Percentiles rank a stretch among this genome's conserved stretches.
Evolutionary conservation across 805 yeast genomes (phyloP).

Genomic region (Candida glaebosa): DNA sequence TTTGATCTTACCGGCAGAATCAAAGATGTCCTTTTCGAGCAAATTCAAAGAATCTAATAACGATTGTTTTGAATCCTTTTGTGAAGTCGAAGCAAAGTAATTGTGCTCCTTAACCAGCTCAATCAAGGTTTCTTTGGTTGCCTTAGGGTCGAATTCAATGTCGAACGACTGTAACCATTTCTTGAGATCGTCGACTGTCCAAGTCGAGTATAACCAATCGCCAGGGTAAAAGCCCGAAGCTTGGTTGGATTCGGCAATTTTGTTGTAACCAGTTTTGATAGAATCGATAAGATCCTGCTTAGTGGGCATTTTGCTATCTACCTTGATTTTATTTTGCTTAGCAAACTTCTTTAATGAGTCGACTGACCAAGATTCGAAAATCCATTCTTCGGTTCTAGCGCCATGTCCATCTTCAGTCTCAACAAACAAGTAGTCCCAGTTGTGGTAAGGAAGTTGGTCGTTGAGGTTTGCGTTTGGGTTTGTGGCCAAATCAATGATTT

Average conservation of each 20-base stretch:
- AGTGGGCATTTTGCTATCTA: conserved; percentile 18
- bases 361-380: conserved; percentile 46
- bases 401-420: conserved; percentile 1
- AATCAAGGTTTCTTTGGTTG: conserved; percentile 45
- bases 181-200: conserved; percentile 50
- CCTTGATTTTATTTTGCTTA: conserved; percentile 25
- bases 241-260: conserved; percentile 31
- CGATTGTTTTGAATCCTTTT: conserved; percentile 30
- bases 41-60: conserved; percentile 40
- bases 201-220: conserved; percentile 48
- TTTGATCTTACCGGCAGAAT: conserved; percentile 37
- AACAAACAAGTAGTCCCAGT: conserved; percentile 14
- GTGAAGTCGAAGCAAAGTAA: conserved; percentile 37
- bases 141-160: conserved; percentile 28
- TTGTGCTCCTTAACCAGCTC: conserved; percentile 43
- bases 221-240: conserved; percentile 48
- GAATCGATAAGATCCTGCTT: conserved; percentile 39
- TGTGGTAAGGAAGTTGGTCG: conserved; percentile 14
- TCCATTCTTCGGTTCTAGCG: conserved; percentile 33
- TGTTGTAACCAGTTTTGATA: conserved; percentile 40
- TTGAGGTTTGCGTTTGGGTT: conserved; percentile 13
- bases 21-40: conserved; percentile 31
- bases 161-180: conserved; percentile 48
- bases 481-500: conserved; percentile 13
- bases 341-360: conserved; percentile 30